Evolutionary conservation across 2,329 filamentous ascomycete species (phyloP), one percentile per base, ranked within the genome.

Genomic region (Lecanoromycetidae sp.): DNA sequence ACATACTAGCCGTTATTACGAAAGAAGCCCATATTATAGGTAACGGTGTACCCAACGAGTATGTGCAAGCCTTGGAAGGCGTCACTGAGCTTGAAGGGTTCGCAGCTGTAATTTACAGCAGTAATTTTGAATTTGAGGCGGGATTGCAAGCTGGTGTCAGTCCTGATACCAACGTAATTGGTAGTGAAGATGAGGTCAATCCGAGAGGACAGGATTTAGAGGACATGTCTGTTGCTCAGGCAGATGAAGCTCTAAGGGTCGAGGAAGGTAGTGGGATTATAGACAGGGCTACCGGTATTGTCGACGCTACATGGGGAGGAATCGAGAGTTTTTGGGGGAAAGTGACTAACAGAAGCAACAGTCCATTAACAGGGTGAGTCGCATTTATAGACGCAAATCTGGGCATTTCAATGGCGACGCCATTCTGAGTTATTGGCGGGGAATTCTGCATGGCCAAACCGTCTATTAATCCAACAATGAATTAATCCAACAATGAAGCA

Each of bases 21-120:
- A 79, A 87, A 55, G 88, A 98, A 68, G 90, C 90, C 4, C 88
- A 94, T 63, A 75, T 72, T 45, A 94, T 98, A 56, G 90, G 88
- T 44, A 81, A 82, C 58, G 85, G 85, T 56, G 75, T 77, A 66
- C 79, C 74, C 48, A 86, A 76, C 63, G 80, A 75, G 67, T 84
- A 84, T 60, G 70, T 84, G 26, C 74, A 79, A 57, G 77, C 80
- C 32, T 86, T 93, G 72, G 86, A 93, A 64, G 65, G 72, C 44
- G 82, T 88, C 32, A 71, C 75, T 23, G 84, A 88, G 52, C 71
- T 93, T 8, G 83, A 88, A 61, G 84, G 82, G 0, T 93, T 93
- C 61, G 83, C 86, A 1, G 86, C 87, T 1, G 82, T 93, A 1
- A 85, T 93, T 32, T 93, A 91, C 63, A 85, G 80, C 42, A 88